These are phyloP conservation scores for Beauveria bassiana DNA, from an alignment of 2,329 filamentous ascomycete species.

Conservation along the genomic window DNA sequence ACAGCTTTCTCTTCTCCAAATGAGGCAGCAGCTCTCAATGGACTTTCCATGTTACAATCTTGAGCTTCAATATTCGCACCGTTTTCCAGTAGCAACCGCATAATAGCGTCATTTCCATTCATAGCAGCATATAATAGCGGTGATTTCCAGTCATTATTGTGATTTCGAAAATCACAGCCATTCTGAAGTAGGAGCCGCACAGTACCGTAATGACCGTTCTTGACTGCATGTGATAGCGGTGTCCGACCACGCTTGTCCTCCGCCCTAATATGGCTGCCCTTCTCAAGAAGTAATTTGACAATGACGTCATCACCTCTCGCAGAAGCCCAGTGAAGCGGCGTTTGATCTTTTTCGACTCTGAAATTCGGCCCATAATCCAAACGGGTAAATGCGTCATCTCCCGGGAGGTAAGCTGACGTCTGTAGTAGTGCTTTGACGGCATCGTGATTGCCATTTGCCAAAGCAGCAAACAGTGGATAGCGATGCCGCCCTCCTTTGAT, in stretches of 20 bases:
- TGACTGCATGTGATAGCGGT: not conserved
- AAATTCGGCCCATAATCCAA: not conserved
- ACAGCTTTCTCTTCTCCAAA: no score
- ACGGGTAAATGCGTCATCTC: not conserved
- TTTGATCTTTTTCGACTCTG: not conserved
- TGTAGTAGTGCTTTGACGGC: not conserved
- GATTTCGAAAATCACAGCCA: not conserved
- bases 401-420: not conserved
- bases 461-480: not conserved
- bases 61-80: no score
- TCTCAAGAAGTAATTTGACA: not conserved
- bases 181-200: not conserved
- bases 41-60: no score
- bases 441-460: not conserved
- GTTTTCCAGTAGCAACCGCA: no score
- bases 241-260: rapidly evolving
- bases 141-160: rapidly evolving
- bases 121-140: no score
- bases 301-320: not conserved
- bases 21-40: no score
- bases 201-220: not conserved
- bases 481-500: not conserved
- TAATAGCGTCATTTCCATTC: no score
- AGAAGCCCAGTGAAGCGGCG: not conserved
- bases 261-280: not conserved